Conservation (phyloP, 345 rosid genomes). For the Anastatica hierochuntica region DNA sequence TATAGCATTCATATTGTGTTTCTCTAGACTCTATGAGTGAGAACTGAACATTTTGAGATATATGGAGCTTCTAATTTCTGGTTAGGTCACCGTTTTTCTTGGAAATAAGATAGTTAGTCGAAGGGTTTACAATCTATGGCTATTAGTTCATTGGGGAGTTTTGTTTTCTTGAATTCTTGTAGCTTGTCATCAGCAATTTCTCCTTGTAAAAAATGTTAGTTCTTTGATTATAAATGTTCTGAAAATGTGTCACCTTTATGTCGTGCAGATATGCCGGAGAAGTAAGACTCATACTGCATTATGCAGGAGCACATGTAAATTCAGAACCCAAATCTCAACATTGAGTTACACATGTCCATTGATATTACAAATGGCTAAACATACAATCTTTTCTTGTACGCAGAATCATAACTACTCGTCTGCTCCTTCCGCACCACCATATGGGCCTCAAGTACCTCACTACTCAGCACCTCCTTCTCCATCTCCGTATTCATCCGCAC, state of each 20-base stretch:
- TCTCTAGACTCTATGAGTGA: neutral
- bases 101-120: too few species aligned
- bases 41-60: neutral
- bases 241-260: slow-evolving; percentile 5
- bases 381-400: slow-evolving; percentile 3
- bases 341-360: neutral
- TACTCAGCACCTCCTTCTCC: slow-evolving; percentile 29
- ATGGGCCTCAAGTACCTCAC: slow-evolving; percentile 26
- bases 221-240: neutral
- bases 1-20: too few species aligned
- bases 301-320: slow-evolving; percentile 51
- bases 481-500: slow-evolving; percentile 27
- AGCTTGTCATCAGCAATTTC: neutral
- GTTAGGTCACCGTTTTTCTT: too few species aligned
- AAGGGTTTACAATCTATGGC: too few species aligned
- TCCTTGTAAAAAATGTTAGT: neutral
- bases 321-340: neutral
- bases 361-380: neutral
- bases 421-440: slow-evolving; percentile 43
- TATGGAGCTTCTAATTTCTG: neutral
- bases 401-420: slow-evolving; percentile 37
- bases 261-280: slow-evolving; percentile 73
- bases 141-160: too few species aligned
- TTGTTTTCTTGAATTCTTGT: too few species aligned
- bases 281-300: slow-evolving; percentile 61